Percentiles rank a stretch among this genome's conserved stretches.
Conservation (phyloP, 2,329 filamentous ascomycete genomes). For the Microcera coccophila region DNA sequence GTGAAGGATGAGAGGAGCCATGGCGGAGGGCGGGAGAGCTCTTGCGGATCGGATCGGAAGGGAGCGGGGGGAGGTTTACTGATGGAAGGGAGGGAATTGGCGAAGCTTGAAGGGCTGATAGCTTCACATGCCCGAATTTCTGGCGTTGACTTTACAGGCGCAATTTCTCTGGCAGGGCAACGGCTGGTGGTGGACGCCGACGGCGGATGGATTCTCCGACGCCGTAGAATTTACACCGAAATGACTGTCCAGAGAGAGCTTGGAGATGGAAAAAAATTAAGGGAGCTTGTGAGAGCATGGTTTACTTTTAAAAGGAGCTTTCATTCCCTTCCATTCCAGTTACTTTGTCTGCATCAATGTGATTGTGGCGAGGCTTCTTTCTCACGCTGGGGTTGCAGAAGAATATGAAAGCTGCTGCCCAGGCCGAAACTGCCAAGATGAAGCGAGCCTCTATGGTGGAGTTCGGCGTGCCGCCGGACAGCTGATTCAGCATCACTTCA, state of each 20-base stretch:
- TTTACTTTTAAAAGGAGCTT: too few species aligned
- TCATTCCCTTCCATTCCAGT: too few species aligned
- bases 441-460: too few species aligned
- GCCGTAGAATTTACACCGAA: not conserved
- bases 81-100: not conserved
- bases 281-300: too few species aligned
- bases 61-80: not conserved
- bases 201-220: constrained; percentile 16
- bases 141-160: constrained; percentile 6
- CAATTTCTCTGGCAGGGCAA: constrained; percentile 6
- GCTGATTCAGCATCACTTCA: constrained; percentile 20
- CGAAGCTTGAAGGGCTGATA: constrained; percentile 1
- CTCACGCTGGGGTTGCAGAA: too few species aligned
- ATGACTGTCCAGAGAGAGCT: not conserved
- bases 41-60: not conserved
- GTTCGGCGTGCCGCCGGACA: too few species aligned
- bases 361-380: too few species aligned
- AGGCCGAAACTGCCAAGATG: too few species aligned
- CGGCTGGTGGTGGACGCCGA: constrained; percentile 2
- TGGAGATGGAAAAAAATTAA: not conserved
- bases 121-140: constrained; percentile 5
- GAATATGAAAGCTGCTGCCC: too few species aligned
- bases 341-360: too few species aligned
- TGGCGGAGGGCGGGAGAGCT: constrained; percentile 27
- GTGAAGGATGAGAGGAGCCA: constrained; percentile 64